Conservation (phyloP, 106 monocot genomes). For the Phalaenopsis equestris region DNA sequence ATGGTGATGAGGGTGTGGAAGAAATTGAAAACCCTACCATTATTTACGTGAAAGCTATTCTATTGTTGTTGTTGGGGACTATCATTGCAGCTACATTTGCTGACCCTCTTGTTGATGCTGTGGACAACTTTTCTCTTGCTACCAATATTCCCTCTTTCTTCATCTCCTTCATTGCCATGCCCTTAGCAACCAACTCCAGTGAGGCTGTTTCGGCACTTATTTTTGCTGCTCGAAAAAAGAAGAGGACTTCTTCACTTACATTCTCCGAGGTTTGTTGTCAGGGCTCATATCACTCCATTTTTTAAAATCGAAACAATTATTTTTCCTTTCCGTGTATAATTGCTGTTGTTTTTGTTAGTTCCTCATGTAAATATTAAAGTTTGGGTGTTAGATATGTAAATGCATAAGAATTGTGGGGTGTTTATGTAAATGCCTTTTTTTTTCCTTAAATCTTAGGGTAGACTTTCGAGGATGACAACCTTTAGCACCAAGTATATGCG, state of each 20-base stretch:
- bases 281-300: neutral
- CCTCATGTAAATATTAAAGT: neutral
- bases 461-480: neutral
- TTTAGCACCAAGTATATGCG: neutral
- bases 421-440: neutral
- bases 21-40: conserved; percentile 33
- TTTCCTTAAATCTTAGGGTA: neutral
- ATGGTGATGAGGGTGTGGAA: conserved; percentile 42
- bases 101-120: conserved; percentile 72
- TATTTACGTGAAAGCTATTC: conserved; percentile 36
- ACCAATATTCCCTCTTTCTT: conserved; percentile 73
- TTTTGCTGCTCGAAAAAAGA: conserved; percentile 67
- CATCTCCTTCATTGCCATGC: conserved; percentile 79
- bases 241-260: conserved; percentile 59
- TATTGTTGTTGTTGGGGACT: conserved; percentile 54
- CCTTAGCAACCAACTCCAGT: conserved; percentile 73
- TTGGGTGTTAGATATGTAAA: neutral
- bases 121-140: conserved; percentile 65
- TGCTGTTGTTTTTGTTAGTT: neutral
- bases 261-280: conserved; percentile 62
- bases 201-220: conserved; percentile 77
- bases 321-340: neutral
- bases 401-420: too few species aligned
- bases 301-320: neutral
- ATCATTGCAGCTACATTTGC: conserved; percentile 56